phyloP scores from a whole-genome alignment of 2,329 filamentous ascomycete species.

The Penicillium freii region DNA sequence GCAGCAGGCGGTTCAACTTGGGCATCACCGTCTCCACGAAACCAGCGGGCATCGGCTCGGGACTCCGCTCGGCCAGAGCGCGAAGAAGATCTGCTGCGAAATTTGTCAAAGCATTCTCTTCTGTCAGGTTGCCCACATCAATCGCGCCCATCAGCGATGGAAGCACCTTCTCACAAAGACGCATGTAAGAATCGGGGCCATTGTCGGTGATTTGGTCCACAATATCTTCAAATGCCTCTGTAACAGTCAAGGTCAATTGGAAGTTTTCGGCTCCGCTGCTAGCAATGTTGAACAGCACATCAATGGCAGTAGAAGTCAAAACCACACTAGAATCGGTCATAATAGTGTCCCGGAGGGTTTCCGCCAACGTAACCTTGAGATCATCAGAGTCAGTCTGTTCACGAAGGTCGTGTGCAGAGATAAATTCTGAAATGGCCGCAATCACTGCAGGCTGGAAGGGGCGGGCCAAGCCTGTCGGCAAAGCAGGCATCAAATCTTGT shows the following conservation, averaged over 20 bases:
- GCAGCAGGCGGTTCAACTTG: conserved; percentile 77
- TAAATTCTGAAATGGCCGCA: conserved; percentile 65
- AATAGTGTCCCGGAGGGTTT: conserved; percentile 80
- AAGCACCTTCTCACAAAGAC: conserved; percentile 79
- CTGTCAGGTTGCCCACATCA: conserved; percentile 79
- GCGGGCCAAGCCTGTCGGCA: conserved; percentile 52
- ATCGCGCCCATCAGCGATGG: conserved; percentile 87
- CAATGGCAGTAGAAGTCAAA: conserved; percentile 67
- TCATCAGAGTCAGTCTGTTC: conserved; percentile 89
- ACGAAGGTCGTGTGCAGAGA: conserved; percentile 73
- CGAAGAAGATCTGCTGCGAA: conserved; percentile 82
- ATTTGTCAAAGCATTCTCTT: conserved; percentile 75
- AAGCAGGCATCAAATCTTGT: conserved; percentile 62
- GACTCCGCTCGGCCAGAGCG: conserved; percentile 76
- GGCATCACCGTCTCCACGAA: conserved; percentile 84
- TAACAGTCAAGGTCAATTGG: conserved; percentile 82
- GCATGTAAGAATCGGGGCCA: conserved; percentile 67
- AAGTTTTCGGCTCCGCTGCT: conserved; percentile 87
- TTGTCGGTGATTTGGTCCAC: conserved; percentile 65
- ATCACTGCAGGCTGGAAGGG: conserved; percentile 62
- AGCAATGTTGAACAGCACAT: conserved; percentile 83
- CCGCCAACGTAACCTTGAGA: conserved; percentile 82
- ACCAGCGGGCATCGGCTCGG: conserved; percentile 78
- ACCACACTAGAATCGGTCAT: conserved; percentile 73
- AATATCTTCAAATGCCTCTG: conserved; percentile 88